Evolutionary conservation across 2,329 filamentous ascomycete genomes (phyloP), one percentile per base, ranked within the genome.

Genomic region (Epicoccum nigrum): DNA sequence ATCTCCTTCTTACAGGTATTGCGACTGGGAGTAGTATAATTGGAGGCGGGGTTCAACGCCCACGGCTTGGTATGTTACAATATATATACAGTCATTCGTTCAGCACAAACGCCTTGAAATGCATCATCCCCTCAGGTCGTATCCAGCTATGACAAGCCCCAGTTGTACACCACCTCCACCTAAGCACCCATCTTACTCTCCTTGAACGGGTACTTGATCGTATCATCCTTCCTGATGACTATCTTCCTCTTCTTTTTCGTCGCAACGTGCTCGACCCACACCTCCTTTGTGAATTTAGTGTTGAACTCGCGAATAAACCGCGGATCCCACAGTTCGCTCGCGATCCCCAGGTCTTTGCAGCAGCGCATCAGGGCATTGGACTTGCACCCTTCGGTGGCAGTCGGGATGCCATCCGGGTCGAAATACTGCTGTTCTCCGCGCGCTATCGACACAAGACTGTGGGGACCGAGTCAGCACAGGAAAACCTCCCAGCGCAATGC

Each of bases 321-420:
- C 28, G 94, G 94, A 77, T 99, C 94, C 94, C 94, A 99, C 16
- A 99, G 83, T 76, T 99, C 94, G 59, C 88, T 92, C 1, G 91
- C 94, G 59, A 99, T 89, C 28, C 94, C 94, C 25, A 99, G 78
- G 74, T 99, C 94, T 79, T 99, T 99, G 81, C 94, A 97, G 82
- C 93, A 97, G 51, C 94, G 89, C 86, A 97, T 95, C 61, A 99
- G 81, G 11, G 94, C 94, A 71, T 99, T 99, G 57, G 92, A 96
- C 77, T 97, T 97, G 82, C 92, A 96, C 45, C 94, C 94, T 76
- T 99, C 94, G 54, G 92, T 92, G 7, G 94, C 92, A 1, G 92
- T 96, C 20, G 94, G 92, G 58, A 99, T 92, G 47, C 89, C 88
- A 63, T 97, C 92, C 27, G 90, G 83, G 63, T 84, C 85, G 77